These are phyloP conservation scores for Boletus rufocinnamomeus DNA, from an alignment of 768 basidiomycete genomes.

Conservation along the genomic window DNA sequence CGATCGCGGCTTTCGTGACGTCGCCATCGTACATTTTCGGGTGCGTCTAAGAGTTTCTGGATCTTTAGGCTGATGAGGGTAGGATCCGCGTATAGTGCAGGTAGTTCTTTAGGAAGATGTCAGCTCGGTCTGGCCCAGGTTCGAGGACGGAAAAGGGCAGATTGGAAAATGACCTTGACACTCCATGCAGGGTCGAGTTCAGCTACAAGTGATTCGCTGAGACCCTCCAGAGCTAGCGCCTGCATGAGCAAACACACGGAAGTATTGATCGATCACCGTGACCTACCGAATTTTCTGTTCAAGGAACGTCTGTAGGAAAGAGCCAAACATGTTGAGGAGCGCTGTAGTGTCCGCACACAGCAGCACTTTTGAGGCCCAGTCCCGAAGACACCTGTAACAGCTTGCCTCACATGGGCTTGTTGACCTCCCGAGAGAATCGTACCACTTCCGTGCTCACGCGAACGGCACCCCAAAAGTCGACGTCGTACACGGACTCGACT, in stretches of 20 bases:
- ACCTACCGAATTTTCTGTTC: neutral
- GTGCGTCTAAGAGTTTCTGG: neutral
- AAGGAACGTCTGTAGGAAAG: neutral
- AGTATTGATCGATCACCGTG: neutral
- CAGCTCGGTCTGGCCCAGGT: neutral
- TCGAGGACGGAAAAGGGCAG: neutral
- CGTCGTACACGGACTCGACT: too few relatives aligned
- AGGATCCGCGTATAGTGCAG: slow-evolving; percentile 3
- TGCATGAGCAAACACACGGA: neutral
- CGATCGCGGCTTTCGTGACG: neutral
- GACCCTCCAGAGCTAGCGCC: neutral
- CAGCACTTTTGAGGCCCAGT: neutral
- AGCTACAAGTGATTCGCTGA: neutral
- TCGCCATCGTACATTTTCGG: slow-evolving; percentile 1
- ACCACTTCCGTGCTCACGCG: too few relatives aligned
- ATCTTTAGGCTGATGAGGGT: neutral
- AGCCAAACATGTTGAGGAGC: too few relatives aligned
- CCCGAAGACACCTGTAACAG: neutral
- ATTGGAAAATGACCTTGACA: neutral
- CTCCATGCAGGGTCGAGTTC: neutral
- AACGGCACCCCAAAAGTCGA: too few relatives aligned
- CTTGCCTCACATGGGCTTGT: neutral
- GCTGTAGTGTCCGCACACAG: neutral
- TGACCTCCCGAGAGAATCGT: too few relatives aligned
- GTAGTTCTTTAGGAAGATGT: neutral